These are phyloP conservation scores for Simmondsia chinensis DNA, from an alignment of 148 eudicot genomes.

Conservation along the genomic window DNA sequence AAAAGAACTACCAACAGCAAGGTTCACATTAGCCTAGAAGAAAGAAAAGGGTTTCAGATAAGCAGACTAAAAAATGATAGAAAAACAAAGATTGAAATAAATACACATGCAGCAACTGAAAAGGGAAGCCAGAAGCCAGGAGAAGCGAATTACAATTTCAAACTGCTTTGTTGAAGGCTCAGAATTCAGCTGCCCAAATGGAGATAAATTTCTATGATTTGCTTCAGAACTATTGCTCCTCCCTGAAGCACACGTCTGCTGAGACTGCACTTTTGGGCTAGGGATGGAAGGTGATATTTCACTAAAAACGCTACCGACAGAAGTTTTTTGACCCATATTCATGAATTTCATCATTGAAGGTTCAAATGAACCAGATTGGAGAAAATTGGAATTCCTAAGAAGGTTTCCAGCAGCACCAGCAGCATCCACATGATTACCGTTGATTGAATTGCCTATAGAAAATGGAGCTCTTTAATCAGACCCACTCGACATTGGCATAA, in stretches of 20 bases:
- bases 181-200: slow-evolving; percentile 24
- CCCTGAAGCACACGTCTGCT: too few species aligned
- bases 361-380: slow-evolving; percentile 10
- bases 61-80: background rate
- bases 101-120: slow-evolving; percentile 1
- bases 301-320: slow-evolving; percentile 10
- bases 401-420: slow-evolving; percentile 14
- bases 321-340: slow-evolving; percentile 16
- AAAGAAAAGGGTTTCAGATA: background rate
- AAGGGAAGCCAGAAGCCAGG: background rate
- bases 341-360: slow-evolving; percentile 17
- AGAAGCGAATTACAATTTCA: slow-evolving; percentile 40
- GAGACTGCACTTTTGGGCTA: slow-evolving; percentile 20
- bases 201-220: slow-evolving; percentile 21
- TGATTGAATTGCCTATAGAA: slow-evolving; percentile 12
- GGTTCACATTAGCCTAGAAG: too few species aligned
- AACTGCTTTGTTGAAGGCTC: slow-evolving; percentile 47
- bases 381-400: slow-evolving; percentile 15
- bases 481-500: slow-evolving; percentile 3
- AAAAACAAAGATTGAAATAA: background rate
- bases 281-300: slow-evolving; percentile 12
- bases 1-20: background rate
- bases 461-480: slow-evolving; percentile 17
- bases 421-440: slow-evolving; percentile 6
- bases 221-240: too few species aligned